Evolutionary conservation across 2,329 filamentous ascomycete species (phyloP), one percentile per base, ranked within the genome.

Genomic region (Clathrospora elynae): DNA sequence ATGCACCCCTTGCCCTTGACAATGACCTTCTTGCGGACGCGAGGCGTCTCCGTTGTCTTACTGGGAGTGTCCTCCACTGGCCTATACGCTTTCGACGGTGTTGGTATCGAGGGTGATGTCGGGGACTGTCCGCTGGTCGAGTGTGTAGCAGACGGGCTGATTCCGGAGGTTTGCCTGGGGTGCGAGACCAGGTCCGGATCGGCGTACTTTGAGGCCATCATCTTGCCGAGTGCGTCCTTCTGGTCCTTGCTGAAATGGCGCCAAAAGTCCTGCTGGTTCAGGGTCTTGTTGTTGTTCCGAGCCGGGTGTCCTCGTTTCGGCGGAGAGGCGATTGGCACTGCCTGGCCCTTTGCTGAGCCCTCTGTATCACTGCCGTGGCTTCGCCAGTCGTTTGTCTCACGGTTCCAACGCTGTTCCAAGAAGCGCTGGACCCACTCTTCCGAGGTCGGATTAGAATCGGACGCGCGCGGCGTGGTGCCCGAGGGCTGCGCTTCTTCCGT

Each of bases 341-440:
- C 39, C 34, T 45, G 36, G 42, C 50, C 44, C 40, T 55, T 44
- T 40, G 52, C 38, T 2, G 57, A 59, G 25, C 47, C 63, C 30
- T 64, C 87, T 67, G 86, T 90, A 61, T 81, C 82, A 64, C 82
- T 81, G 16, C 81, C 80, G 20, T 53, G 89, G 67, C 88, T 95
- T 55, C 90, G 78, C 90, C 90, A 95, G 70, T 90, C 86, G 49
- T 82, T 83, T 54, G 83, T 82, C 66, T 93, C 88, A 20, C 80
- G 81, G 55, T 83, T 79, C 53, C 78, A 79, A 55, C 86, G 82
- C 52, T 81, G 80, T n/a, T 85, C 80, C n/a, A 88, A 84, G 63
- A 91, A 89, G 49, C 88, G 86, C 48, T 87, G 86, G 55, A 93
- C 90, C 88, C 88, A 92, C 74, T 90, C 87, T 68, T 91, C 86